Percentiles rank a stretch among this genome's conserved stretches.
Evolutionary conservation across 257 asterid species (phyloP).

Genomic region (Cinchona pubescens): DNA sequence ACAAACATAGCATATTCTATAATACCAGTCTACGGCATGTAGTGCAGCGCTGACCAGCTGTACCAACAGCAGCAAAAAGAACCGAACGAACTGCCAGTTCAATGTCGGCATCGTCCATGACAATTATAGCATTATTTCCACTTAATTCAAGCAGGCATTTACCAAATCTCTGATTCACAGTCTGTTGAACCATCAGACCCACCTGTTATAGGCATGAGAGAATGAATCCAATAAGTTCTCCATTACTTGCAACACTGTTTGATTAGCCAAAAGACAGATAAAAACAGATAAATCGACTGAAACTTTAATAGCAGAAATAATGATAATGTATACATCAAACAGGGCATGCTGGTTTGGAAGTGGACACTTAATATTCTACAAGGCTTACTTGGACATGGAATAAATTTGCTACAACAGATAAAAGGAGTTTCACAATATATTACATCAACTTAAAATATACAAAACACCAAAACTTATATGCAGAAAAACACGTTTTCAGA

Average conservation of each 20-base stretch:
- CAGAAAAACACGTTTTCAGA: background rate
- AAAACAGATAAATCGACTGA: background rate
- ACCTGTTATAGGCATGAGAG: constrained; percentile 46
- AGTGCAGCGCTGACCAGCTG: constrained; percentile 99
- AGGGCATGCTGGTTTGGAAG: background rate
- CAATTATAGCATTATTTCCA: constrained; percentile 91
- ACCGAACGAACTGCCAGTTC: constrained; percentile 94
- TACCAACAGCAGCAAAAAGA: constrained; percentile 96
- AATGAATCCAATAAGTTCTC: background rate
- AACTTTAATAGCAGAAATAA: background rate
- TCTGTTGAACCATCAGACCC: constrained; percentile 91
- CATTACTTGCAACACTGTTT: background rate
- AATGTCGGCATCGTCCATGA: constrained; percentile 92
- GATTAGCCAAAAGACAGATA: background rate
- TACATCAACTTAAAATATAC: background rate
- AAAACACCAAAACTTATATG: background rate
- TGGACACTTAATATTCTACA: background rate
- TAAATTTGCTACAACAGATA: background rate
- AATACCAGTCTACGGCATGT: constrained; percentile 98
- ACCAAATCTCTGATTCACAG: constrained; percentile 80
- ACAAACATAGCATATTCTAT: constrained; percentile 7
- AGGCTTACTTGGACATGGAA: background rate
- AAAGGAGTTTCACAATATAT: background rate
- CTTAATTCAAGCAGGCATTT: constrained; percentile 91
- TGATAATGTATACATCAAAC: background rate